Base-by-base conservation (phyloP, 352 stramenopile genomes). In the Globisporangium recalcitrans region DNA sequence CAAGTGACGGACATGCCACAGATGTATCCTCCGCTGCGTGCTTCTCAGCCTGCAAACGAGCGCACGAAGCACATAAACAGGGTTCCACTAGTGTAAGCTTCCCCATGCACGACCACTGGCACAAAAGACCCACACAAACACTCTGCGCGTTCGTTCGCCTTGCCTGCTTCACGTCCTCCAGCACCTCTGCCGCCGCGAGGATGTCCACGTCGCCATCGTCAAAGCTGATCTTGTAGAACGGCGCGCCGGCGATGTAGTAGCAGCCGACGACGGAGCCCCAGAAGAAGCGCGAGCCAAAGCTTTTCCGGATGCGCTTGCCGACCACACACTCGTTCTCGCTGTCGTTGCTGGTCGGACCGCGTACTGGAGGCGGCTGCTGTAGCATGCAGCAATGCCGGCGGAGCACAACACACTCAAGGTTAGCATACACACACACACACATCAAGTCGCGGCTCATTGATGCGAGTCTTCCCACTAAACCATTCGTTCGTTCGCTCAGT, bases 151-250 rank as follows among this genome's bases (percentile, higher is more conserved):
- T 11, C n/a, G 38, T 53, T 62, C 22, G 40, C n/a, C 22, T 26
- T 52, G 69, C 71, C 64, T 70, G 61, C 58, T 78, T 65, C 4
- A 79, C 47, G 61, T 90, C 79, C 46, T 71, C 53, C 8, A 80
- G 36, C 24, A 84, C 74, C 68, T 93, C 84, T 6, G 76, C 72
- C 1, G 59, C 68, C 9, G 75, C 69, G 19, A 91, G 68, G 58
- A 93, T 78, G 65, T 93, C 84, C 29, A 93, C 82, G 60, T 93
- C 84, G 38, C 84, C 84, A 44, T 93, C 84, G 38, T 93, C 84
- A 60, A 93, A 93, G 69, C 74, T 80, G 44, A 93, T 69, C 57
- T 93, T 93, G 67, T 90, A 93, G 53, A 93, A 91, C 0, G 75
- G 58, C 9, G 70, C 78, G 1, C 70, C 67, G 0, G 62, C 63